Evolutionary conservation across 345 rosid species (phyloP).

Genomic region (Fremontodendron californicum): DNA sequence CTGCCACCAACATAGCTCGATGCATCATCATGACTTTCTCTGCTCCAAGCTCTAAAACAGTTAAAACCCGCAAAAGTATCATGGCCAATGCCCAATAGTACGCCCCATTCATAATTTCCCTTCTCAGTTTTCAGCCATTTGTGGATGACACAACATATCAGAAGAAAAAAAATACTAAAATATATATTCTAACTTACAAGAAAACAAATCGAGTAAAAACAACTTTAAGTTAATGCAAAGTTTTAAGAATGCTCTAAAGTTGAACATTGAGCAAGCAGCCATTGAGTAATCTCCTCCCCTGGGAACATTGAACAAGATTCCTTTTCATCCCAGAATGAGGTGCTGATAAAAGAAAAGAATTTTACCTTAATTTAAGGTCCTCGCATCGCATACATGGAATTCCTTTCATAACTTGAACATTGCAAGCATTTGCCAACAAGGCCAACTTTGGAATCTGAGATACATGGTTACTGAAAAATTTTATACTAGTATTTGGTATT

Average conservation of each 20-base stretch:
- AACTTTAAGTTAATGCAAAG: background rate
- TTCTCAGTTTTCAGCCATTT: background rate
- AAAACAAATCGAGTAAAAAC: too few relatives aligned
- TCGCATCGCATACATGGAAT: too few relatives aligned
- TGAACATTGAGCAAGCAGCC: constrained; percentile 54
- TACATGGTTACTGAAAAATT: background rate
- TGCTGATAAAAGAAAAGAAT: constrained; percentile 63
- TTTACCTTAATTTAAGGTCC: constrained; percentile 63
- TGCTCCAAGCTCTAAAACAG: background rate
- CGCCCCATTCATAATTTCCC: background rate
- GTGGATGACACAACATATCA: background rate
- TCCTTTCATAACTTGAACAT: background rate
- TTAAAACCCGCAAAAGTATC: background rate
- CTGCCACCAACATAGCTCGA: background rate
- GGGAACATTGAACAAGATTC: constrained; percentile 49
- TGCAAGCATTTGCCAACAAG: background rate
- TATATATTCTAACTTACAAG: background rate
- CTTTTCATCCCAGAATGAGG: constrained; percentile 75
- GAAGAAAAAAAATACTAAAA: background rate
- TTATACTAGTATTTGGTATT: background rate
- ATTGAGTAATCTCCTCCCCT: too few relatives aligned
- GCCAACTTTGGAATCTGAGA: too few relatives aligned
- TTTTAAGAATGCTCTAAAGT: background rate
- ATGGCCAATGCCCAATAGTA: background rate
- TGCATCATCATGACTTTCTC: background rate